Percentiles rank a stretch among this genome's conserved stretches.
Evolutionary conservation across 176 grass and related monocot genomes (phyloP).

Genomic region (Poa pratensis): DNA sequence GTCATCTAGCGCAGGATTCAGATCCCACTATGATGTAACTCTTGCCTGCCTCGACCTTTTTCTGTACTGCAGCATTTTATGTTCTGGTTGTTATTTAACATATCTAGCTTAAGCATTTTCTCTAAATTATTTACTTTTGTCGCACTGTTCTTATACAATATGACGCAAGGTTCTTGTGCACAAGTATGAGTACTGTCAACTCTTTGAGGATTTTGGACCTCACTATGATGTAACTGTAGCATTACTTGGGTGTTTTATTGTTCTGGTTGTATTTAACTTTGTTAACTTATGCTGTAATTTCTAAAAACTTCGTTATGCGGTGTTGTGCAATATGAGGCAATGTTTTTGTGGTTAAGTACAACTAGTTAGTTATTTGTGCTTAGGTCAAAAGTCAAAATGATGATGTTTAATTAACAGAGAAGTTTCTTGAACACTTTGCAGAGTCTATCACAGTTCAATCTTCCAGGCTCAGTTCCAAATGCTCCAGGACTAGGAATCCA

Average conservation of each 20-base stretch:
- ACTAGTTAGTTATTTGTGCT: slow-evolving; percentile 33
- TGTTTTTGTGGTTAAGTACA: slow-evolving; percentile 23
- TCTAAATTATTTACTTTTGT: slow-evolving; percentile 24
- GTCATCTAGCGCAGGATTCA: background rate
- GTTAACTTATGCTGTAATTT: slow-evolving; percentile 21
- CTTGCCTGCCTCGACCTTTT: slow-evolving; percentile 26
- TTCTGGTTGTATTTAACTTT: slow-evolving; percentile 4
- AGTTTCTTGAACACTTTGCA: slow-evolving; percentile 59
- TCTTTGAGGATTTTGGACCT: slow-evolving; percentile 1
- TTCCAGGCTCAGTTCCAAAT: slow-evolving; percentile 71
- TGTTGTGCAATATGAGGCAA: slow-evolving; percentile 34
- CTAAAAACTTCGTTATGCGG: slow-evolving; percentile 13
- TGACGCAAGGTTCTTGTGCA: slow-evolving; percentile 17
- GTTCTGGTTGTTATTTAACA: slow-evolving; percentile 24
- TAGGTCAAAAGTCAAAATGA: slow-evolving; percentile 20
- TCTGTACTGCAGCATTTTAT: slow-evolving; percentile 20
- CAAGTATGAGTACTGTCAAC: background rate
- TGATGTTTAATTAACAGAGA: slow-evolving; percentile 42
- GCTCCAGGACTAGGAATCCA: slow-evolving; percentile 59
- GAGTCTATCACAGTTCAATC: slow-evolving; percentile 93
- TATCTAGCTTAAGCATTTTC: background rate
- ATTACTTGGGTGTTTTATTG: slow-evolving; percentile 34
- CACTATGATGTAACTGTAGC: slow-evolving; percentile 21
- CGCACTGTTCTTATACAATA: slow-evolving; percentile 36
- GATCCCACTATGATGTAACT: slow-evolving; percentile 18